These are phyloP conservation scores for Aristolochia contorta DNA, from an alignment of 164 flowering plant species.

Conservation along the genomic window DNA sequence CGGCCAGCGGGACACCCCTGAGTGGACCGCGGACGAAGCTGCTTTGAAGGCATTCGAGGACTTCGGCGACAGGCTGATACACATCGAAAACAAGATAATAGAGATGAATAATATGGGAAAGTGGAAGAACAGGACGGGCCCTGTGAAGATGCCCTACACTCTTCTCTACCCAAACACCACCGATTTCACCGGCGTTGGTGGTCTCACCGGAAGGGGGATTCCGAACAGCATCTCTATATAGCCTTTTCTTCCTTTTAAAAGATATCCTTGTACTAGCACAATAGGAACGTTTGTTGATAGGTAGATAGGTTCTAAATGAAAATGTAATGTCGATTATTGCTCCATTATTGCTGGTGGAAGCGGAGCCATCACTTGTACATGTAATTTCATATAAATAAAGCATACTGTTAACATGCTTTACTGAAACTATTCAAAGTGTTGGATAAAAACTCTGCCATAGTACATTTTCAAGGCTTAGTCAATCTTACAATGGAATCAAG, in stretches of 20 bases:
- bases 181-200: conserved; percentile 35
- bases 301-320: too few relatives aligned
- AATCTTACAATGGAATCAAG: too few relatives aligned
- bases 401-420: too few relatives aligned
- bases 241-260: background rate
- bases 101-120: conserved; percentile 39
- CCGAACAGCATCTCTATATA: conserved; percentile 76
- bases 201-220: conserved; percentile 71
- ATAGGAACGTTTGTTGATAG: too few relatives aligned
- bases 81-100: conserved; percentile 43
- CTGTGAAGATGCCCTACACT: conserved; percentile 65
- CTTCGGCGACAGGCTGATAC: conserved; percentile 35
- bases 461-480: too few relatives aligned
- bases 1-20: conserved; percentile 54
- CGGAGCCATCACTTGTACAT: too few relatives aligned
- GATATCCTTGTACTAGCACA: too few relatives aligned
- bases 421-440: too few relatives aligned
- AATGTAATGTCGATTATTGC: too few relatives aligned
- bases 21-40: conserved; percentile 55
- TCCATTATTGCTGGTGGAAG: too few relatives aligned
- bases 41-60: conserved; percentile 46
- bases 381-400: too few relatives aligned
- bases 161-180: conserved; percentile 76
- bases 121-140: conserved; percentile 61
- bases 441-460: too few relatives aligned